These are phyloP conservation scores for Coffea humblotiana DNA, from an alignment of 305 asterid genomes.

Conservation along the genomic window DNA sequence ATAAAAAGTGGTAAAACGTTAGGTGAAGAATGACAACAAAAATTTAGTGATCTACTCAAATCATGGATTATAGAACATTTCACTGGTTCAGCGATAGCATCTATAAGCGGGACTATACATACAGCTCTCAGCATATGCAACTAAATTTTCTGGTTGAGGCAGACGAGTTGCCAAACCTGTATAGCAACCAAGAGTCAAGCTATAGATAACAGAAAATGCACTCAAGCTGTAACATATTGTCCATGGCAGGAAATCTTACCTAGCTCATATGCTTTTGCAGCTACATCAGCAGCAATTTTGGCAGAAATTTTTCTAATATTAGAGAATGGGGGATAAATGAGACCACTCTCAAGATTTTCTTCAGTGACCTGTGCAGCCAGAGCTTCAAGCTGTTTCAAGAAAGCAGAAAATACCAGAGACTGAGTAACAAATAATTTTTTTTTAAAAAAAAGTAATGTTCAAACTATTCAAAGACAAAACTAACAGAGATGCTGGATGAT, in stretches of 20 bases:
- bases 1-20: neutral
- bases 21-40: slow-evolving; percentile 17
- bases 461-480: no score
- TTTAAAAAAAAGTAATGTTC: no score
- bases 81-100: slow-evolving; percentile 64
- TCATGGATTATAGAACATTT: neutral
- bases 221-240: neutral
- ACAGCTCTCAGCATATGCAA: slow-evolving; percentile 77
- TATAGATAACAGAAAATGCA: neutral
- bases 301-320: slow-evolving; percentile 94
- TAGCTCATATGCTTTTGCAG: slow-evolving; percentile 93
- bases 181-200: neutral
- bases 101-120: slow-evolving; percentile 98
- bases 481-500: neutral
- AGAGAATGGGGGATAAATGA: slow-evolving; percentile 82
- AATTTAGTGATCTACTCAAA: slow-evolving; percentile 16
- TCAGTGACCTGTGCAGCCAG: slow-evolving; percentile 80
- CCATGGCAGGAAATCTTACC: slow-evolving; percentile 39
- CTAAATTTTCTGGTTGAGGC: slow-evolving; percentile 80
- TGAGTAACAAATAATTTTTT: neutral
- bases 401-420: slow-evolving; percentile 12
- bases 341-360: slow-evolving; percentile 80
- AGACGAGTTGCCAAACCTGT: slow-evolving; percentile 95
- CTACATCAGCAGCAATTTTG: slow-evolving; percentile 83
- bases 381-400: slow-evolving; percentile 81